Evolutionary conservation across 2,329 filamentous ascomycete genomes (phyloP).

Genomic region (Ilyonectria robusta): DNA sequence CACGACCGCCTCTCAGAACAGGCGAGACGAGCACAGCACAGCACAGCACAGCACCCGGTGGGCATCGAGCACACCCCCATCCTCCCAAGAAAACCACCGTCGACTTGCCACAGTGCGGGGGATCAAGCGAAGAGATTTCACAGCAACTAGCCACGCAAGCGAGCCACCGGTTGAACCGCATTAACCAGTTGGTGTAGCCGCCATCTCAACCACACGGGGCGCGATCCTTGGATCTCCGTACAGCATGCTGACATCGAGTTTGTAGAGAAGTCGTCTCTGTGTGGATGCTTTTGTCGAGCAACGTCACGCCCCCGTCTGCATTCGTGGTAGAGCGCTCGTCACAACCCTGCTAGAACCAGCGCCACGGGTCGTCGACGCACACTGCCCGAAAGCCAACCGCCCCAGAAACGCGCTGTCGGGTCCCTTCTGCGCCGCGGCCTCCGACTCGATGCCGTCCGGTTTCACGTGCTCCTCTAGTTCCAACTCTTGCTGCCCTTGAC

Average conservation of each 20-base stretch:
- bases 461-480: background rate
- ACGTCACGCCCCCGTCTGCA: background rate
- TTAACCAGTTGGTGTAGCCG: background rate
- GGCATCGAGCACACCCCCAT: background rate
- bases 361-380: constrained; percentile 5
- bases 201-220: background rate
- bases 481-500: background rate
- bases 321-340: background rate
- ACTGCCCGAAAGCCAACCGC: background rate
- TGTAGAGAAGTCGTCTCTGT: background rate
- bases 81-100: background rate
- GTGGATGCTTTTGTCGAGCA: background rate
- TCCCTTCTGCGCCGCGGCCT: background rate
- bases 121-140: background rate
- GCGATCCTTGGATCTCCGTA: background rate
- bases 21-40: background rate
- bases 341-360: constrained; percentile 4
- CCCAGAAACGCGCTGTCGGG: constrained; percentile 5
- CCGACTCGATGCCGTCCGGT: background rate
- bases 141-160: background rate
- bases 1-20: background rate
- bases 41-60: background rate
- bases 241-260: background rate
- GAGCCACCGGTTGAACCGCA: background rate
- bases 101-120: background rate